Base-by-base conservation (phyloP, 2,329 filamentous ascomycete species). In the Fusarium sp. region DNA sequence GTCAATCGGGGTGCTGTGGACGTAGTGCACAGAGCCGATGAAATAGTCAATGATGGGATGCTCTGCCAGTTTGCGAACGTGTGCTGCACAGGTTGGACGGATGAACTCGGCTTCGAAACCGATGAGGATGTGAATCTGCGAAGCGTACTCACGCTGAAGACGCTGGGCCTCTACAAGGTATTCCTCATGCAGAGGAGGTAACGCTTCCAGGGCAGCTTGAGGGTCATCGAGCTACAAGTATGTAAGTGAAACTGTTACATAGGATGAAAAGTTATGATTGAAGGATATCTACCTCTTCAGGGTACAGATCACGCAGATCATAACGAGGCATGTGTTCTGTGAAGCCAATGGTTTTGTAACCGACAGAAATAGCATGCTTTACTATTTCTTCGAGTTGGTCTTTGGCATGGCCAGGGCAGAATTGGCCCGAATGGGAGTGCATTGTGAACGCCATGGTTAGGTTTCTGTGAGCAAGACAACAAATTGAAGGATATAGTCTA, bases 401-500 rank as follows among this genome's bases (percentile, higher is more conserved):
- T 76, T 91, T 89, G 49, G 96, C 96, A 82, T 99, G 96, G 71
- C 91, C 88, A 11, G 90, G 90, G 82, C 96, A 99, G 83, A 99
- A 99, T 78, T 99, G 93, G 67, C 96, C 96, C 36, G 96, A 98
- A 81, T 99, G 96, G 75, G 93, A 97, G 80, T 99, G 96, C 83
- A 98, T 96, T 6, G 96, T 96, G 82, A 97, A 97, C 3, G 95
- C 94, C 96, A 98, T 98, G 51, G 38, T 24, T 32, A 28, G 44
- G 19, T 34, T 53, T 44, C 12, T 20, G 28, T 20, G 34, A n/a
- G 34, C 11, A 10, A 36, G 17, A 36, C 4, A 36, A 36, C 34
- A n/a, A 36, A n/a, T n/a, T 36, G 34, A 36, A 4, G 5, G 17
- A 4, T 8, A 17, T 9, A 17, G 38, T 21, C 32, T 40, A 42